Base-by-base conservation (phyloP, 192 early-diverging fungal species). In the Phycomyces nitens region DNA sequence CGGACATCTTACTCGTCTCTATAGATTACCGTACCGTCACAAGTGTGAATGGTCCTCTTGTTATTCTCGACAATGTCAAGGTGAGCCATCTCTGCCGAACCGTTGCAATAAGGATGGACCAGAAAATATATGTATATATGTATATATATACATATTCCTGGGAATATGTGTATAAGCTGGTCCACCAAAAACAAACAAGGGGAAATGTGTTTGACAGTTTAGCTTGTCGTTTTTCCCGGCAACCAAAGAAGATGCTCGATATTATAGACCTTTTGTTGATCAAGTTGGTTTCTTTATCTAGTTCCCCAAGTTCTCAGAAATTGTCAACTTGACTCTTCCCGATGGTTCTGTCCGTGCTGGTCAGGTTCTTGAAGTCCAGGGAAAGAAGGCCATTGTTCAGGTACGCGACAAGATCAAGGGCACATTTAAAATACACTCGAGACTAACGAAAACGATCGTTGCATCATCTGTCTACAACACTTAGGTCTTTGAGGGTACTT, bases 11-110 rank as follows among this genome's bases (percentile, higher is more conserved):
- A 63, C 12, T 24, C n/a, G 12, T 47, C 24, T 49, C 10, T 22
- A 39, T 69, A 97, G 96, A 99, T 76, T 99, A 99, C 78, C 82
- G 95, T 50, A 99, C 97, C 23, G 94, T 99, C 40, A 80, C 94
- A 14, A 95, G 97, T 72, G 93, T 99, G 26, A 99, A 98, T 77
- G 97, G 97, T 29, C 97, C 97, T 43, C 80, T 99, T 57, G 97
- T 99, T 38, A 95, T 98, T 80, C 83, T 99, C 59, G 97, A 99
- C 79, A 94, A 98, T 72, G 93, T 99, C 72, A 97, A 98, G 87
- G 92, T 93, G 75, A 24, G 60, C 61, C 20, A 10, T 26, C 11
- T 54, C 23, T 29, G 38, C 10, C 12, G 21, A 8, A 20, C 6
- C 21, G 12, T 14, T 47, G 12, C 18, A 47, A 18, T 47, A 47